Evolutionary conservation across 495 filamentous ascomycete genomes (phyloP).

Genomic region (Penicillium maclennaniae): DNA sequence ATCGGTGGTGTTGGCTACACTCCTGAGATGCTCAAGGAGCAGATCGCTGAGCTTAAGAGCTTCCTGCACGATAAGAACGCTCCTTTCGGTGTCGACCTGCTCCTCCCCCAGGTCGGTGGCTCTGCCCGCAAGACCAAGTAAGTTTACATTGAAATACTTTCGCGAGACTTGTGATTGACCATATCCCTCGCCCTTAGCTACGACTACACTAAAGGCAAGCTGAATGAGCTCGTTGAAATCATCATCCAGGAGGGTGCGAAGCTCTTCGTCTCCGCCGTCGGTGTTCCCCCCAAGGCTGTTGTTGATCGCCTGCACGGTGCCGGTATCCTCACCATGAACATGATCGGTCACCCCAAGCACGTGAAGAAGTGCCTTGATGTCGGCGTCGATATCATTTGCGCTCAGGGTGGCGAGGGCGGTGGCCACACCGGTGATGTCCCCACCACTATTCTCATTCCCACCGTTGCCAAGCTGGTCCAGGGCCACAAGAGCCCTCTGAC

Average conservation of each 20-base stretch:
- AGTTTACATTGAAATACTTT: slow-evolving; percentile 15
- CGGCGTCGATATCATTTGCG: slow-evolving; percentile 88
- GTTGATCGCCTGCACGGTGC: slow-evolving; percentile 84
- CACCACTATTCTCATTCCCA: slow-evolving; percentile 83
- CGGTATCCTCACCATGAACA: slow-evolving; percentile 98
- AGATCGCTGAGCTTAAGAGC: slow-evolving; percentile 90
- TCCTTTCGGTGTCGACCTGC: slow-evolving; percentile 95
- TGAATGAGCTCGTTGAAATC: slow-evolving; percentile 83
- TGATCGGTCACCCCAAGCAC: slow-evolving; percentile 99
- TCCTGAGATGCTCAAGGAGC: slow-evolving; percentile 92
- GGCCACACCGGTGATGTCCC: slow-evolving; percentile 91
- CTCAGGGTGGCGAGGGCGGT: slow-evolving; percentile 88
- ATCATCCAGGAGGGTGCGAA: slow-evolving; percentile 87
- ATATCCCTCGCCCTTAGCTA: slow-evolving; percentile 57
- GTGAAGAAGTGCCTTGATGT: slow-evolving; percentile 87
- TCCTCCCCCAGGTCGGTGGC: slow-evolving; percentile 92
- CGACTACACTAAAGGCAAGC: slow-evolving; percentile 99
- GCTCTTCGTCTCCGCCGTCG: slow-evolving; percentile 95
- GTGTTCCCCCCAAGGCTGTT: slow-evolving; percentile 82
- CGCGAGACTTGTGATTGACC: slow-evolving; percentile 12
- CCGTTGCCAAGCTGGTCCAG: slow-evolving; percentile 78
- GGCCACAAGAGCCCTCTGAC: slow-evolving; percentile 83
- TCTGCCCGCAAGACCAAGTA: slow-evolving; percentile 93
- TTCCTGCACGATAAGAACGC: slow-evolving; percentile 90
- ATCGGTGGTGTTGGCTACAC: slow-evolving; percentile 96